These are phyloP conservation scores for Candida sanyiensis DNA, from an alignment of 805 yeast species.

Conservation along the genomic window DNA sequence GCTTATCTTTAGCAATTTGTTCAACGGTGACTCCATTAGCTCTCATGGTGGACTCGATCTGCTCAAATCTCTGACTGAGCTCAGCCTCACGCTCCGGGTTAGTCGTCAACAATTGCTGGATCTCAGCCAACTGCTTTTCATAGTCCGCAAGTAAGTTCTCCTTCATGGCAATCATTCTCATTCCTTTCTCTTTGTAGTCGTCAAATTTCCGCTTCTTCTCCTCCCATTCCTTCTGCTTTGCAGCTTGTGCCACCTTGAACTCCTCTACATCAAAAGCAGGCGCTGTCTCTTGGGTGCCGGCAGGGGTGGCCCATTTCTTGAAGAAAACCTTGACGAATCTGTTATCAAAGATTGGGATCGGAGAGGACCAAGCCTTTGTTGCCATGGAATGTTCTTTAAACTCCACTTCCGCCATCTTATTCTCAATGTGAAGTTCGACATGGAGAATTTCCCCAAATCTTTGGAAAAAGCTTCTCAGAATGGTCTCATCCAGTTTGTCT, in stretches of 20 bases:
- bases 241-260: slow-evolving; percentile 31
- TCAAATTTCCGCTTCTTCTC: slow-evolving; percentile 31
- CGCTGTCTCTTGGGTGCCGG: neutral
- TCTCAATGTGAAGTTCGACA: slow-evolving; percentile 26
- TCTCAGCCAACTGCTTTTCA: slow-evolving; percentile 23
- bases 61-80: slow-evolving; percentile 11
- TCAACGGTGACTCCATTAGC: slow-evolving; percentile 20
- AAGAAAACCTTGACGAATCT: slow-evolving; percentile 44
- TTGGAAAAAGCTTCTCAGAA: slow-evolving; percentile 32
- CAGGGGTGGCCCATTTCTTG: slow-evolving; percentile 17
- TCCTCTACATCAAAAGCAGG: slow-evolving; percentile 32
- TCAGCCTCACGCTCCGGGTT: slow-evolving; percentile 17
- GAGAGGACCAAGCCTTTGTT: slow-evolving; percentile 36
- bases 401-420: slow-evolving; percentile 34
- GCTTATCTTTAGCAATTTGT: slow-evolving; percentile 18
- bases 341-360: slow-evolving; percentile 42
- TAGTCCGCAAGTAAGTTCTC: slow-evolving; percentile 31
- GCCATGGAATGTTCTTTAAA: slow-evolving; percentile 35
- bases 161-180: slow-evolving; percentile 30
- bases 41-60: slow-evolving; percentile 18
- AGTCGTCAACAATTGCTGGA: slow-evolving; percentile 15
- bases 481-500: slow-evolving; percentile 33
- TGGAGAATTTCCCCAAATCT: slow-evolving; percentile 34
- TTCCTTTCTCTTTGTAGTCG: slow-evolving; percentile 29
- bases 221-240: slow-evolving; percentile 37